These are phyloP conservation scores for Schwanniomyces vanrijiae DNA, from an alignment of 805 yeast species.

Conservation along the genomic window DNA sequence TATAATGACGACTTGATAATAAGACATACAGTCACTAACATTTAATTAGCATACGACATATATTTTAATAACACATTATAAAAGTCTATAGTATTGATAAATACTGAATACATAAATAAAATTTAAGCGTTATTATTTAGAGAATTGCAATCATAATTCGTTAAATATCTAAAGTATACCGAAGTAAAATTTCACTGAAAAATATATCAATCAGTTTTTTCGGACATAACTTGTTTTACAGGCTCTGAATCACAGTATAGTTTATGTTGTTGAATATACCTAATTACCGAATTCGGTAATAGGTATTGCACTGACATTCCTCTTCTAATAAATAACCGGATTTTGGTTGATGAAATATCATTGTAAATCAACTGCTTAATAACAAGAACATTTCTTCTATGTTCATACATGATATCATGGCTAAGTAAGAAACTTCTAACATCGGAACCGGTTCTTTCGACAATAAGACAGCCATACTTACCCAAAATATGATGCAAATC, in stretches of 20 bases:
- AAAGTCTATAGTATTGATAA: background rate
- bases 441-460: constrained; percentile 95
- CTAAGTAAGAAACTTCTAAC: constrained; percentile 88
- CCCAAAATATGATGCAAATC: constrained; percentile 95
- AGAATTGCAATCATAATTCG: background rate
- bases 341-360: constrained; percentile 94
- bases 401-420: constrained; percentile 97
- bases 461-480: constrained; percentile 92
- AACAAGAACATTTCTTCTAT: constrained; percentile 86
- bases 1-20: constrained; percentile 37
- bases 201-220: constrained; percentile 19
- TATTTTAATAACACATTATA: background rate
- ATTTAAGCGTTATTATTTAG: background rate
- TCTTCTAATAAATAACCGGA: constrained; percentile 85
- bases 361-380: constrained; percentile 95
- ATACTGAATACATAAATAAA: background rate
- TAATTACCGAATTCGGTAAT: constrained; percentile 88
- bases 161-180: background rate
- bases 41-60: background rate
- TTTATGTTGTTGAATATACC: constrained; percentile 91
- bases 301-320: constrained; percentile 97
- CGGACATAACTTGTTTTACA: constrained; percentile 75
- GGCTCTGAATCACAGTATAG: constrained; percentile 90
- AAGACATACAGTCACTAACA: constrained; percentile 1
- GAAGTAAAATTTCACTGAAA: background rate